Evolutionary conservation across 2,329 filamentous ascomycete species (phyloP).

Genomic region (Xylariaceae sp.): DNA sequence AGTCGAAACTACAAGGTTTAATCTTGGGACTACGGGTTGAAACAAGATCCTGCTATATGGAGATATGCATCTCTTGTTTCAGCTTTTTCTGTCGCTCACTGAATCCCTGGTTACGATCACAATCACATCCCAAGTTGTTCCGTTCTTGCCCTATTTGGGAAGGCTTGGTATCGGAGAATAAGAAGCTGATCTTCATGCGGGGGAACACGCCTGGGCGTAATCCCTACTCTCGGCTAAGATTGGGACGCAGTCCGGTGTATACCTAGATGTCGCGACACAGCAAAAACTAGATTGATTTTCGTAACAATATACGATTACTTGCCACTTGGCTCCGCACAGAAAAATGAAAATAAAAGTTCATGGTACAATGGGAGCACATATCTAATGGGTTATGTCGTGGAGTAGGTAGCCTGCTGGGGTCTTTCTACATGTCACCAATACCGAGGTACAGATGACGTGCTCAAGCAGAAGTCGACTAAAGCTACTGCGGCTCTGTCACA

Average conservation of each 20-base stretch:
- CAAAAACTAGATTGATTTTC: too few relatives aligned
- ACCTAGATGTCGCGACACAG: too few relatives aligned
- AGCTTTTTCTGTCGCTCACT: conserved; percentile 1
- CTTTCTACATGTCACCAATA: conserved; percentile 17
- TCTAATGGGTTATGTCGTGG: background rate
- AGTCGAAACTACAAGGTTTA: background rate
- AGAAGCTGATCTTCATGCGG: conserved; percentile 15
- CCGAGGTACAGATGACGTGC: conserved; percentile 10
- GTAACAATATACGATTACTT: too few relatives aligned
- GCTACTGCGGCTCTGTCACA: conserved; percentile 33
- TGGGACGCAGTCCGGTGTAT: conserved; percentile 1
- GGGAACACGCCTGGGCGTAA: conserved; percentile 9
- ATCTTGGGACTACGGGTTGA: conserved; percentile 9
- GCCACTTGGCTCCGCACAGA: too few relatives aligned
- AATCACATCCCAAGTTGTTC: conserved; percentile 8
- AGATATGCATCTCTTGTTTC: conserved; percentile 3
- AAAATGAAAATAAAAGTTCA: too few relatives aligned
- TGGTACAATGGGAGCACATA: background rate
- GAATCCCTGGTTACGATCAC: background rate
- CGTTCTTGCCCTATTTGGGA: conserved; percentile 13
- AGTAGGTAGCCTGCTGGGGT: background rate
- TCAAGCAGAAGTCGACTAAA: conserved; percentile 12
- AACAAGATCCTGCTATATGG: conserved; percentile 1
- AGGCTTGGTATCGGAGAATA: conserved; percentile 20
- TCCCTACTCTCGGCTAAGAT: conserved; percentile 22